These are phyloP conservation scores for Pleodorina starrii DNA, from an alignment of 139 green algal species.

Conservation along the genomic window DNA sequence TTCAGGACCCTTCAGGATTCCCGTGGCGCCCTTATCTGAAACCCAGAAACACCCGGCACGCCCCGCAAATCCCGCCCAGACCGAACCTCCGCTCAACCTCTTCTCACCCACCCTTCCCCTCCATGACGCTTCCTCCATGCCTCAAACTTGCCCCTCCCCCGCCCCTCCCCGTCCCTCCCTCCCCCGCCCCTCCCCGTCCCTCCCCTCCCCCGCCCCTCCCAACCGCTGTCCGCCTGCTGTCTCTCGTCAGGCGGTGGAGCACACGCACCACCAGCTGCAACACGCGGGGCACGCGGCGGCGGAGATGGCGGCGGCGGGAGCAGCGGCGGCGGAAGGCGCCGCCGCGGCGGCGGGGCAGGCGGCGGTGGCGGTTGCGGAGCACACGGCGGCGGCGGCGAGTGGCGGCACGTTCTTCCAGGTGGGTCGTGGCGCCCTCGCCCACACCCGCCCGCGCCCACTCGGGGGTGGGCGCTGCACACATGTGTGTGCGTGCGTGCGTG, in stretches of 20 bases:
- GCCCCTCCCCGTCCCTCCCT: background rate
- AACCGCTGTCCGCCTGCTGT: background rate
- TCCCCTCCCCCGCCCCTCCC: too few relatives aligned
- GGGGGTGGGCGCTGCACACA: background rate
- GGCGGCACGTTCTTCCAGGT: background rate
- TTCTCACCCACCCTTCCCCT: background rate
- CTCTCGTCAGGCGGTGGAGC: slow-evolving; percentile 12
- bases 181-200: background rate
- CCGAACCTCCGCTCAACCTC: background rate
- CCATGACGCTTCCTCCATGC: background rate
- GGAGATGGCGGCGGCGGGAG: background rate
- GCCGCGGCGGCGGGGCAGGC: background rate
- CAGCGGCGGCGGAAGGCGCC: too few relatives aligned
- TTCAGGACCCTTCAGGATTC: too few relatives aligned
- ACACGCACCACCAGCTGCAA: background rate
- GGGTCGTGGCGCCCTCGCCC: too few relatives aligned
- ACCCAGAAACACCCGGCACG: too few relatives aligned
- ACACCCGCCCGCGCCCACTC: background rate
- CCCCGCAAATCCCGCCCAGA: background rate
- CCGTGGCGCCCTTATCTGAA: too few relatives aligned
- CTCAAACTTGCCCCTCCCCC: background rate
- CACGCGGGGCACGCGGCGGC: background rate
- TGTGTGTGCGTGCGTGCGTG: background rate
- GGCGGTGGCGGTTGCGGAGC: background rate
- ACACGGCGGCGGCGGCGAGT: too few relatives aligned